Conservation (phyloP, 2,329 filamentous ascomycete species). For the Dactylellina cionopaga region DNA sequence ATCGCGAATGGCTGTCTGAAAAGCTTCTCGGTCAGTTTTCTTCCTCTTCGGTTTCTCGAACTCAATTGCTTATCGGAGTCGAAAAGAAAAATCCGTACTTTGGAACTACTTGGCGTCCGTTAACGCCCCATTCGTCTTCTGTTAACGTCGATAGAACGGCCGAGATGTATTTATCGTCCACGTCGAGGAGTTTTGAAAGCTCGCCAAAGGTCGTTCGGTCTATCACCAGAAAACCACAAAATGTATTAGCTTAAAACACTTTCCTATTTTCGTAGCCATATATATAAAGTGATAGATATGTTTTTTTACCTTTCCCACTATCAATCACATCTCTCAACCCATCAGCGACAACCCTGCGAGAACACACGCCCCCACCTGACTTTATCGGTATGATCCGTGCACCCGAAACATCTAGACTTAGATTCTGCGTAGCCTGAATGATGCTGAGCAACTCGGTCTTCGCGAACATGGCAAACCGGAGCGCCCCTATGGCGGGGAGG, state of each 20-base stretch:
- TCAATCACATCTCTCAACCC: conserved; percentile 22
- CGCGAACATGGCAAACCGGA: conserved; percentile 26
- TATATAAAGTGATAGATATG: neutral
- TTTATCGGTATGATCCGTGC: conserved; percentile 28
- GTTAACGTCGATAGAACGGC: conserved; percentile 1
- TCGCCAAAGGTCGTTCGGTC: conserved; percentile 25
- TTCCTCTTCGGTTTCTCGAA: neutral
- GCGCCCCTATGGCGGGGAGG: neutral
- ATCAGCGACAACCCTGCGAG: conserved; percentile 7
- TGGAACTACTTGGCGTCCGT: conserved; percentile 33
- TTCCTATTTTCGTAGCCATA: neutral
- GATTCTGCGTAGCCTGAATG: conserved; percentile 13
- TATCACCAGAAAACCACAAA: neutral
- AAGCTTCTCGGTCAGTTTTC: conserved; percentile 7
- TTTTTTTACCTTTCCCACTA: conserved; percentile 7
- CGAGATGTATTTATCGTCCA: conserved; percentile 33
- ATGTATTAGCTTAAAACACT: neutral
- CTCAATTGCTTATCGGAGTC: conserved; percentile 1
- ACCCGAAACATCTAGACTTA: neutral
- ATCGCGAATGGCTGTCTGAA: conserved; percentile 31
- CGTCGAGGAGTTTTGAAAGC: conserved; percentile 9
- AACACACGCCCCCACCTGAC: conserved; percentile 31
- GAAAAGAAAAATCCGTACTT: conserved; percentile 8
- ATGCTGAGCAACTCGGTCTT: conserved; percentile 29
- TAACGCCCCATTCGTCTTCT: conserved; percentile 38